Evolutionary conservation across 176 grass and related monocot genomes (phyloP).

Genomic region (Raddia guianensis): DNA sequence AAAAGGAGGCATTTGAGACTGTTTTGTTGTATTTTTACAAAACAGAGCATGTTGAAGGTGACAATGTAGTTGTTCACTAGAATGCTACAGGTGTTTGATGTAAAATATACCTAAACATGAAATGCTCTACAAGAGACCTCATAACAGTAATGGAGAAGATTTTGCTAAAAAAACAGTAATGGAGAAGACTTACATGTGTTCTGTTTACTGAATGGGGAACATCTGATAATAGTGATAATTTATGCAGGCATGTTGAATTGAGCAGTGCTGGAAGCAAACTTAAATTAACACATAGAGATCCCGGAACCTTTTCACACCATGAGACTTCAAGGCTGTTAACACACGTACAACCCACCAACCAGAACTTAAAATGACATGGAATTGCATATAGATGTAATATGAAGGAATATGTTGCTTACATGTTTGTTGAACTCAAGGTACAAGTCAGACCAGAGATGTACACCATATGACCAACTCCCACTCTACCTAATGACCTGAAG

Average conservation of each 20-base stretch:
- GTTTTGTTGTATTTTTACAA: conserved; percentile 19
- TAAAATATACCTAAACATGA: conserved; percentile 18
- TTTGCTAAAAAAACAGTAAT: not conserved
- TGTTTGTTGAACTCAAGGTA: conserved; percentile 57
- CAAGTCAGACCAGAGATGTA: conserved; percentile 81
- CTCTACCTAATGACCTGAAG: conserved; percentile 87
- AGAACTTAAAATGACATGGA: conserved; percentile 19
- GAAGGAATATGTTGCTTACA: conserved; percentile 56
- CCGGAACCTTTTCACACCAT: conserved; percentile 78
- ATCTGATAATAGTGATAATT: conserved; percentile 73
- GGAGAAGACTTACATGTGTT: conserved; percentile 61
- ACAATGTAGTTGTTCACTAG: conserved; percentile 11
- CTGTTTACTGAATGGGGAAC: conserved; percentile 57
- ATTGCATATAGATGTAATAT: conserved; percentile 22
- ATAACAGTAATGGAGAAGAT: not conserved
- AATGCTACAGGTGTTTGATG: conserved; percentile 14
- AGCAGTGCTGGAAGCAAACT: conserved; percentile 81
- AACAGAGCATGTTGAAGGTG: conserved; percentile 19
- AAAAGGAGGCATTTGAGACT: not conserved
- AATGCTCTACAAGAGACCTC: conserved; percentile 27
- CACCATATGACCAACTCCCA: conserved; percentile 80
- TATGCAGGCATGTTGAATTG: conserved; percentile 91
- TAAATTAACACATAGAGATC: conserved; percentile 74
- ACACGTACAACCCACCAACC: conserved; percentile 29
- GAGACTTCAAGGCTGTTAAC: conserved; percentile 71